Base-by-base conservation (phyloP, 352 stramenopile genomes). In the Pythium diclinum region DNA sequence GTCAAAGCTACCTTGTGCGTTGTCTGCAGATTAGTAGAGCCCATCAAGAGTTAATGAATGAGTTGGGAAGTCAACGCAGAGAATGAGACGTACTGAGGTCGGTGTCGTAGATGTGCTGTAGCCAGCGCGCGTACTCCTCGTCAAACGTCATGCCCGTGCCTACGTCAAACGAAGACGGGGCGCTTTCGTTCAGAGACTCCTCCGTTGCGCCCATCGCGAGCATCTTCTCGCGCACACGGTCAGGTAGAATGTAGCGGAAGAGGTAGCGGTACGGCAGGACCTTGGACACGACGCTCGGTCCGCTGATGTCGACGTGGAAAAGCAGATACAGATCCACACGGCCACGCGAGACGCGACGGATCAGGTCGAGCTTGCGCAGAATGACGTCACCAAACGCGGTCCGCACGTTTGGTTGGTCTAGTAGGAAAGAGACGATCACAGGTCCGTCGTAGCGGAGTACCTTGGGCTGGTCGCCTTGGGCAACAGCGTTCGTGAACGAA, bases 81-180 rank as follows among this genome's bases (percentile, higher is more conserved):
- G 11, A 69, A 47, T 28, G 14, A 21, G 23, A 77, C 76, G 59
- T 78, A 94, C 87, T 83, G 13, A 92, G 73, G 61, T 95, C 87
- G 5, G 79, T 90, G 67, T 95, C 87, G 64, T 93, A 95, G 32
- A 92, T 70, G 60, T 91, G 78, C 72, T 95, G 87, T 21, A 95
- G 71, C 87, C 87, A 95, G 11, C 87, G 81, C 25, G 83, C 87
- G 69, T 95, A 95, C 63, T 94, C 82, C 64, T 92, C 87, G 47
- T 95, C 87, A 55, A 95, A 95, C 7, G 82, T 75, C 81, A 92
- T 87, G 11, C 68, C 76, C 68, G 66, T 76, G 13, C 76, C 77
- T 25, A 78, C 67, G 17, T 87, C 78, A 57, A 93, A 93, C 1
- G 78, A 81, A 48, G 81, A 89, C 19, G 85, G 83, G 1, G 69